Evolutionary conservation across 2,329 filamentous ascomycete genomes (phyloP).

Genomic region (Penicillium sp.): DNA sequence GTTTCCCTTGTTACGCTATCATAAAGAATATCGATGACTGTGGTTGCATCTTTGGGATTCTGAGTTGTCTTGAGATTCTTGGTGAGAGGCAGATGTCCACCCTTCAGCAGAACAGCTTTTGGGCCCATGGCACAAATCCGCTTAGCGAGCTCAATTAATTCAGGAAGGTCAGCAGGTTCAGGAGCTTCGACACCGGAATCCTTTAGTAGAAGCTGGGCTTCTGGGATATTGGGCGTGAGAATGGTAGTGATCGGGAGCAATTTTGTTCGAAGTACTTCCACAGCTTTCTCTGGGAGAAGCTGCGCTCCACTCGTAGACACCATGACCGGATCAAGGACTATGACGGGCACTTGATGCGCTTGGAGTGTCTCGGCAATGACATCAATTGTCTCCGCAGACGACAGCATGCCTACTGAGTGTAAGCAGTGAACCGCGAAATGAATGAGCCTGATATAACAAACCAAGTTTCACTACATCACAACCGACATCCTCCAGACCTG

Average conservation of each 20-base stretch:
- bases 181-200: slow-evolving; percentile 38
- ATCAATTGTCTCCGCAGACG: slow-evolving; percentile 68
- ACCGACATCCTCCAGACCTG: slow-evolving; percentile 78
- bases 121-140: slow-evolving; percentile 69
- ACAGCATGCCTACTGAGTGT: slow-evolving; percentile 70
- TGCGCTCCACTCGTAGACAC: slow-evolving; percentile 57
- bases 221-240: slow-evolving; percentile 52
- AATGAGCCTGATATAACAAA: slow-evolving; percentile 43
- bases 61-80: slow-evolving; percentile 61
- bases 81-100: slow-evolving; percentile 81
- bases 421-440: background rate
- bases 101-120: slow-evolving; percentile 82
- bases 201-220: slow-evolving; percentile 47
- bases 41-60: slow-evolving; percentile 58
- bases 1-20: slow-evolving; percentile 58
- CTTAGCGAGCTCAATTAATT: slow-evolving; percentile 69
- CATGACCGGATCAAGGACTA: slow-evolving; percentile 87
- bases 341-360: slow-evolving; percentile 56
- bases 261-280: slow-evolving; percentile 40
- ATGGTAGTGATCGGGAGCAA: slow-evolving; percentile 48
- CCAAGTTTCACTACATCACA: slow-evolving; percentile 91
- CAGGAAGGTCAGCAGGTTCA: slow-evolving; percentile 60
- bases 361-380: slow-evolving; percentile 66
- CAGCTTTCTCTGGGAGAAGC: slow-evolving; percentile 46
- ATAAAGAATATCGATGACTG: slow-evolving; percentile 77